Evolutionary conservation across 371 early-diverging fungal species (phyloP).

Genomic region (Quaeritorhiza haematococci): DNA sequence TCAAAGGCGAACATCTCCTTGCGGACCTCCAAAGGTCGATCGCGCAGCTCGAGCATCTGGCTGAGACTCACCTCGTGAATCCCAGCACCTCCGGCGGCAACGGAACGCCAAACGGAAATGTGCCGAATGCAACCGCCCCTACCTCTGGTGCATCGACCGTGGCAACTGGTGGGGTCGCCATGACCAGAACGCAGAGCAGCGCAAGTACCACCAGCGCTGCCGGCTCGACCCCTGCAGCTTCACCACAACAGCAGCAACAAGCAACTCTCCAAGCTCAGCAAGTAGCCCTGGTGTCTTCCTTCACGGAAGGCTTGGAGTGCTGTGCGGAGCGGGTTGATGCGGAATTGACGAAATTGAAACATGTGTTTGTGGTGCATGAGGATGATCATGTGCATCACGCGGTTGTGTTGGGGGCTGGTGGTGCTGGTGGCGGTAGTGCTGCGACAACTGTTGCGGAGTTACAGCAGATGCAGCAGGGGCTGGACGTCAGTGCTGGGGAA

Average conservation of each 20-base stretch:
- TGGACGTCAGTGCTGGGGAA: not conserved
- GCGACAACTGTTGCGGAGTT: not conserved
- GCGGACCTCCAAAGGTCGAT: conserved; percentile 61
- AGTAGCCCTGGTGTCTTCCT: not conserved
- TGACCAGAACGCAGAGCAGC: no score
- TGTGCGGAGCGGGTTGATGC: conserved; percentile 1
- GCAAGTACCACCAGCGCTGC: no score
- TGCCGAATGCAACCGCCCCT: no score
- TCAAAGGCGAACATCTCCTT: conserved; percentile 55
- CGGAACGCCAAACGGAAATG: no score
- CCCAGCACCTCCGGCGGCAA: no score
- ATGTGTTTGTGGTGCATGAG: not conserved
- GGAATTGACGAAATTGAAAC: not conserved
- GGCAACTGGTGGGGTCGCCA: no score
- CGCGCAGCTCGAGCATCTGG: conserved; percentile 61
- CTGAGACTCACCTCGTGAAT: conserved; percentile 49
- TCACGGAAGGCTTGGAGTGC: not conserved
- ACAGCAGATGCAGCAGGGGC: not conserved
- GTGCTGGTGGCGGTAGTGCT: not conserved
- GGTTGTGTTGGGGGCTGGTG: not conserved
- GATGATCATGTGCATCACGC: no score
- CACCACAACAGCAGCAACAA: no score
- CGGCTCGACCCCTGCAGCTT: no score
- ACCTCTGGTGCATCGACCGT: no score
- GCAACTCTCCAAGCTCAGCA: not conserved